Evolutionary conservation across 2,329 filamentous ascomycete species (phyloP).

Genomic region (Alternaria metachromatica): DNA sequence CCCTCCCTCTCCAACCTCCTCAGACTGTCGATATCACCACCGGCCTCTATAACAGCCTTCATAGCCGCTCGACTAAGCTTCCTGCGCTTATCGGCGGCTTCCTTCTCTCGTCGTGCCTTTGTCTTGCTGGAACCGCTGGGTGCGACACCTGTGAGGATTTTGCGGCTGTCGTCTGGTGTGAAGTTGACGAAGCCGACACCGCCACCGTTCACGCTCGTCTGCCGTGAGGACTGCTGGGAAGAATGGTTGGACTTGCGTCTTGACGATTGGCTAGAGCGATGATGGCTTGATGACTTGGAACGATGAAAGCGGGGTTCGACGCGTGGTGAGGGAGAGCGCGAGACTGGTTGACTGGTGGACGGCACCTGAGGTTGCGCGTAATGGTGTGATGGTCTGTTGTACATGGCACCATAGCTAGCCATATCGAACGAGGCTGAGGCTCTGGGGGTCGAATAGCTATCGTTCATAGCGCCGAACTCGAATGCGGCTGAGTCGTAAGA

Average conservation of each 20-base stretch:
- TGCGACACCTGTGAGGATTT: slow-evolving; percentile 87
- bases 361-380: slow-evolving; percentile 18
- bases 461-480: slow-evolving; percentile 15
- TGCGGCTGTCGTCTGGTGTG: slow-evolving; percentile 77
- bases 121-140: slow-evolving; percentile 92
- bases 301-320: slow-evolving; percentile 38
- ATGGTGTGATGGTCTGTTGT: slow-evolving; percentile 19
- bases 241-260: slow-evolving; percentile 30
- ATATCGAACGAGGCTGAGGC: slow-evolving; percentile 30
- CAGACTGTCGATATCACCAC: slow-evolving; percentile 65
- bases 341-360: slow-evolving; percentile 26
- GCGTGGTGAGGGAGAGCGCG: slow-evolving; percentile 32
- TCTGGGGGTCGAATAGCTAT: neutral
- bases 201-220: slow-evolving; percentile 49
- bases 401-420: slow-evolving; percentile 12
- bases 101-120: slow-evolving; percentile 88
- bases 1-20: slow-evolving; percentile 53
- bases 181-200: slow-evolving; percentile 83
- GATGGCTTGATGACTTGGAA: slow-evolving; percentile 24
- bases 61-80: slow-evolving; percentile 72
- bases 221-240: slow-evolving; percentile 47
- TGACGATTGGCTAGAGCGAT: slow-evolving; percentile 12
- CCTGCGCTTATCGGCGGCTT: slow-evolving; percentile 78
- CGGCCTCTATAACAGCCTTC: slow-evolving; percentile 72
- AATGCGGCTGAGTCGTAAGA: slow-evolving; percentile 37